Percentiles rank a stretch among this genome's conserved stretches.
Conservation (phyloP, 208 protist species). For the Leishmania major region DNA sequence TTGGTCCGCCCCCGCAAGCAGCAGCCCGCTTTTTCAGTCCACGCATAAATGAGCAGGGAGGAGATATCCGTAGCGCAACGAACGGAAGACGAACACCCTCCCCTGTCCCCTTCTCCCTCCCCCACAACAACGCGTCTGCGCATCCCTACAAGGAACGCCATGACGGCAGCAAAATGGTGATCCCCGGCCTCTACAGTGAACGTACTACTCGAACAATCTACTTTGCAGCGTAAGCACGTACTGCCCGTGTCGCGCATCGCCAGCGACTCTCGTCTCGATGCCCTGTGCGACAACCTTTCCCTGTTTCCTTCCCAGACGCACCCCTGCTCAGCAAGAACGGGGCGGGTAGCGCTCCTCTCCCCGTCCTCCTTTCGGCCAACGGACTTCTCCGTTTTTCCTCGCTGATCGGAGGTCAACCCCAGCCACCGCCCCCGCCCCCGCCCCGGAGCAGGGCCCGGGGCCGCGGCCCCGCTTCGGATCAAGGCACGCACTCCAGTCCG, state of each 20-base stretch:
- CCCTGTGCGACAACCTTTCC: background rate
- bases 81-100: too few species aligned
- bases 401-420: background rate
- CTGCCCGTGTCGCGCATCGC: background rate
- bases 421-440: background rate
- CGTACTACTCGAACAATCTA: too few species aligned
- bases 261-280: background rate
- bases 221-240: too few species aligned
- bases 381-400: background rate
- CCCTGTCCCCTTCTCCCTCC: too few species aligned
- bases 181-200: background rate
- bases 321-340: background rate
- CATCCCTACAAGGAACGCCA: background rate
- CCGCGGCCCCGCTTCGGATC: too few species aligned
- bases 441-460: too few species aligned
- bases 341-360: background rate
- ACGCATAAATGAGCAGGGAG: too few species aligned
- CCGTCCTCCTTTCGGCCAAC: background rate
- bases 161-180: background rate
- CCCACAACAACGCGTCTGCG: too few species aligned
- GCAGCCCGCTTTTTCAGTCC: too few species aligned
- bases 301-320: background rate
- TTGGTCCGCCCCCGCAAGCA: too few species aligned
- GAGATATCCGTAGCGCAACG: too few species aligned
- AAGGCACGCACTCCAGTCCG: too few species aligned